A percentile compares a stretch with the other conserved stretches of the same genome.
These are phyloP conservation scores for Coniferiporia sulphurascens DNA, from an alignment of 1,284 basidiomycete species.

Conservation along the genomic window DNA sequence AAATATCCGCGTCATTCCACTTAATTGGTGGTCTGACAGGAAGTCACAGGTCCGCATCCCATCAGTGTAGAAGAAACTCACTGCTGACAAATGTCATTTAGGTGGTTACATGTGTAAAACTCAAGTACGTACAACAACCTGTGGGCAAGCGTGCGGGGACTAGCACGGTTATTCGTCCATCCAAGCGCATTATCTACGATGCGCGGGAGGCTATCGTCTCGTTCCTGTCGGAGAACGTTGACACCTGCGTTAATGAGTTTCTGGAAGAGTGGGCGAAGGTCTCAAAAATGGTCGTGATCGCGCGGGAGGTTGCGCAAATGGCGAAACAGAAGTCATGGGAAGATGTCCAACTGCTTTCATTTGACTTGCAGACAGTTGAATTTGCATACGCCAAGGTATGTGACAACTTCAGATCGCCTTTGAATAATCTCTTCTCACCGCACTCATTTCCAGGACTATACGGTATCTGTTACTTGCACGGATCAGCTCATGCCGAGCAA, in stretches of 20 bases:
- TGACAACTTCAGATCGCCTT: neutral
- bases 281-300: constrained; percentile 88
- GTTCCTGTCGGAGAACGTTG: constrained; percentile 80
- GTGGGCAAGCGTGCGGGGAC: constrained; percentile 64
- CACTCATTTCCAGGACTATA: constrained; percentile 48
- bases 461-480: constrained; percentile 68
- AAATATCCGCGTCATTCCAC: constrained; percentile 82
- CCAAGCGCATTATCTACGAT: constrained; percentile 83
- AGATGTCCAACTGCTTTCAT: constrained; percentile 75
- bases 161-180: constrained; percentile 65
- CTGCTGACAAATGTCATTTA: constrained; percentile 27
- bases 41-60: constrained; percentile 42
- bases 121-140: constrained; percentile 83
- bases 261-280: constrained; percentile 87
- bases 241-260: constrained; percentile 84
- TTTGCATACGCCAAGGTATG: constrained; percentile 68
- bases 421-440: too few species aligned
- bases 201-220: constrained; percentile 79
- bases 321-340: constrained; percentile 63
- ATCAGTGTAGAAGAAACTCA: neutral
- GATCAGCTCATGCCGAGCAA: constrained; percentile 59
- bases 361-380: constrained; percentile 86
- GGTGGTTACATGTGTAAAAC: constrained; percentile 81
- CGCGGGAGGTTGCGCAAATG: constrained; percentile 84
- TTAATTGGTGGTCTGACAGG: constrained; percentile 86